Conservation (phyloP, 208 protist species). For the Tritrichomonas foetus region DNA sequence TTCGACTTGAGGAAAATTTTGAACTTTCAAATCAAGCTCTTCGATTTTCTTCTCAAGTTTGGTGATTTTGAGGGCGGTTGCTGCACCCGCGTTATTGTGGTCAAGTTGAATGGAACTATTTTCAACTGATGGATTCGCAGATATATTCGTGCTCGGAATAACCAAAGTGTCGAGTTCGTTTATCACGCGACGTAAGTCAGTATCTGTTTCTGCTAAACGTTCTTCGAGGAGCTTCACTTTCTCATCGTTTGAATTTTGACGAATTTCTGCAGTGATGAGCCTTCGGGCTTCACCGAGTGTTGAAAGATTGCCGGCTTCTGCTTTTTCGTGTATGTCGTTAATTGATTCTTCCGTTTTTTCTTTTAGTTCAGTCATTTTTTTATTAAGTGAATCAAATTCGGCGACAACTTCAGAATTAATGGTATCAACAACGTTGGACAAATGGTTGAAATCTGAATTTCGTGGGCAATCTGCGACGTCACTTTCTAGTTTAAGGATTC, state of each 20-base stretch:
- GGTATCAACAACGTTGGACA: background rate
- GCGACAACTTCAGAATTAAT: background rate
- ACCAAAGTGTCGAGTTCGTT: too few species aligned
- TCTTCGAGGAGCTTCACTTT: background rate
- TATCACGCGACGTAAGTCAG: background rate
- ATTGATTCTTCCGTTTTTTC: background rate
- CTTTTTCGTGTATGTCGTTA: background rate
- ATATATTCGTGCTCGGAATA: too few species aligned
- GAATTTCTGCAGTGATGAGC: background rate
- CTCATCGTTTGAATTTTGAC: background rate
- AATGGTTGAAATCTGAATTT: background rate
- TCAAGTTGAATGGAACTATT: too few species aligned
- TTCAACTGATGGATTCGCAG: background rate
- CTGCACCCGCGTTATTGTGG: background rate
- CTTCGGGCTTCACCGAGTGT: background rate
- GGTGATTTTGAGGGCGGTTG: background rate
- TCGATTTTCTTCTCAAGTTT: background rate
- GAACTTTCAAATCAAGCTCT: background rate
- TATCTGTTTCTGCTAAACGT: background rate
- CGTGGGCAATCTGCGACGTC: background rate
- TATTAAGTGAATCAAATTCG: background rate
- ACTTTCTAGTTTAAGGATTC: background rate
- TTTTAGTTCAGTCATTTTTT: background rate
- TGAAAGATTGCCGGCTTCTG: background rate
- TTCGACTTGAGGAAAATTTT: background rate